phyloP scores from a whole-genome alignment of 2,329 filamentous ascomycete genomes.

The Arachnopeziza araneosa region DNA sequence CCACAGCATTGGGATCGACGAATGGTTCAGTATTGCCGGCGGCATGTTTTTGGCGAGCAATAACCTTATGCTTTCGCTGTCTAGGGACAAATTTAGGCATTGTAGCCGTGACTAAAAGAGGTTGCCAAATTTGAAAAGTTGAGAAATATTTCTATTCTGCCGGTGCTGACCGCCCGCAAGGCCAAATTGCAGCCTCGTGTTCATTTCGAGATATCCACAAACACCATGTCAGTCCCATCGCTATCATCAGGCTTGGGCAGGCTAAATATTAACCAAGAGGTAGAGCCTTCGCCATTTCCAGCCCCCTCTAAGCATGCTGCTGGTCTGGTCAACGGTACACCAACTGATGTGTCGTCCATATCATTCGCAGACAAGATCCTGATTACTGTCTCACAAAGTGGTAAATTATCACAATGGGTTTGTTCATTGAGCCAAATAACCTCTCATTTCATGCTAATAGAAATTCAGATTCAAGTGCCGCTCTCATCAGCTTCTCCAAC shows the following conservation, averaged over 20 bases:
- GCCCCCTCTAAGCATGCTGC: conserved; percentile 35
- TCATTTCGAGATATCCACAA: conserved; percentile 3
- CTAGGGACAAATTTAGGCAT: conserved; percentile 51
- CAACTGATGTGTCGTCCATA: conserved; percentile 67
- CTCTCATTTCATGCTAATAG: background rate
- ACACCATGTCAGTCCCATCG: conserved; percentile 13
- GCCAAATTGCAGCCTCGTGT: conserved; percentile 16
- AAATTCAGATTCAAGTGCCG: conserved; percentile 68
- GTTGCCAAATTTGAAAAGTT: background rate
- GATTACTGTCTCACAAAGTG: conserved; percentile 81
- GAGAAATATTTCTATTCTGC: conserved; percentile 6
- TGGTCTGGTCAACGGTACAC: conserved; percentile 58
- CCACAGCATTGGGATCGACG: conserved; percentile 49
- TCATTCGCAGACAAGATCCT: conserved; percentile 87
- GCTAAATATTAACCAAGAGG: conserved; percentile 9
- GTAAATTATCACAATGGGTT: conserved; percentile 89
- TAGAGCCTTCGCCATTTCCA: conserved; percentile 24
- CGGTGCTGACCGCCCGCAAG: background rate
- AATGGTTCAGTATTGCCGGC: conserved; percentile 33
- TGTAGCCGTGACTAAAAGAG: background rate
- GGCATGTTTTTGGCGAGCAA: conserved; percentile 52
- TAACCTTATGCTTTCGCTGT: conserved; percentile 62
- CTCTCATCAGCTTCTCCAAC: conserved; percentile 62
- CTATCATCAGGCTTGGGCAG: conserved; percentile 11
- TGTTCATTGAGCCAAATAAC: conserved; percentile 14